phyloP scores from a whole-genome alignment of 352 stramenopile species.

The Globisporangium cylindrosporum region DNA sequence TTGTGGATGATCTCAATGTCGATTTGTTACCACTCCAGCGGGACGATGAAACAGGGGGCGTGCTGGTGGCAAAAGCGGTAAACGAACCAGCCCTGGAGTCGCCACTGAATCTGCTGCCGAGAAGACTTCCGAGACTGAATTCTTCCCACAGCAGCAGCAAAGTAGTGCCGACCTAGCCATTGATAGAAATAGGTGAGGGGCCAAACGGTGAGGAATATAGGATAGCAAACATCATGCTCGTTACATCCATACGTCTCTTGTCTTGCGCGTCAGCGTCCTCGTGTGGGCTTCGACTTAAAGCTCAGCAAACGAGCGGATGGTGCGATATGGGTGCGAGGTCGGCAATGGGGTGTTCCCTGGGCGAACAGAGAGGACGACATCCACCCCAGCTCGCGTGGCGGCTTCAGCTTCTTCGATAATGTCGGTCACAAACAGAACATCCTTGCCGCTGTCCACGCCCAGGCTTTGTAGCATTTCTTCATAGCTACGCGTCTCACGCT shows the following conservation, averaged over 20 bases:
- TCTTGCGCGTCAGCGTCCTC: neutral
- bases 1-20: neutral
- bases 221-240: constrained; percentile 5
- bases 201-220: neutral
- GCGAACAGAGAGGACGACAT: constrained; percentile 75
- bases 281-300: constrained; percentile 20
- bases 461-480: constrained; percentile 80
- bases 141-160: constrained; percentile 12
- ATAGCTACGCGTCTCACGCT: constrained; percentile 72
- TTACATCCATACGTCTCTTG: constrained; percentile 3
- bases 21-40: neutral
- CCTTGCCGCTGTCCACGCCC: constrained; percentile 66
- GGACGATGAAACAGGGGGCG: neutral
- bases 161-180: constrained; percentile 16
- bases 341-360: constrained; percentile 84
- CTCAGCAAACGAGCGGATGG: constrained; percentile 61
- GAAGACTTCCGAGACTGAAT: constrained; percentile 3
- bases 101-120: neutral
- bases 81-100: constrained; percentile 2
- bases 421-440: constrained; percentile 90
- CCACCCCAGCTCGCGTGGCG: constrained; percentile 59
- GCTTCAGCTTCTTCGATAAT: constrained; percentile 84
- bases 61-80: constrained; percentile 5
- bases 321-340: constrained; percentile 44
- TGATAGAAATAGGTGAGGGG: neutral